These are phyloP conservation scores for Tothia fuscella DNA, from an alignment of 2,329 filamentous ascomycete genomes.

Conservation along the genomic window DNA sequence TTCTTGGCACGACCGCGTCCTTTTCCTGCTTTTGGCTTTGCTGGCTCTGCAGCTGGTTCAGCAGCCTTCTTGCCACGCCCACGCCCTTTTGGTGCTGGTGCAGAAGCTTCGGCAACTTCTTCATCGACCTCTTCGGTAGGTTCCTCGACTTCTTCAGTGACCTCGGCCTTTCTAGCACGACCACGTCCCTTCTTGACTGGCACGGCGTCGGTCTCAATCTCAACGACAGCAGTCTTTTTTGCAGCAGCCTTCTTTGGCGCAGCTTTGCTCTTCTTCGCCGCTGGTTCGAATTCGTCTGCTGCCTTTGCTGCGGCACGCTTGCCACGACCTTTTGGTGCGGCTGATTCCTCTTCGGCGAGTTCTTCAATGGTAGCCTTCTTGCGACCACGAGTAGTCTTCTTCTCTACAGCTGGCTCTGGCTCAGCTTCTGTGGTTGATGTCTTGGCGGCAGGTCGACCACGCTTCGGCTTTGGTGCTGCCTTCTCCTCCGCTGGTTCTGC, in stretches of 20 bases:
- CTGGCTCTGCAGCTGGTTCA: not conserved
- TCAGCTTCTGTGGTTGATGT: not conserved
- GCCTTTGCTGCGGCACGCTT: not conserved
- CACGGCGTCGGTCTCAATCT: not conserved
- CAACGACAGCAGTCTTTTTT: not conserved
- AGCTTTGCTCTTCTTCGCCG: not conserved
- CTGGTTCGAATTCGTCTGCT: not conserved
- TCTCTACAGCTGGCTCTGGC: constrained; percentile 5
- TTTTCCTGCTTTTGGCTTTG: not conserved
- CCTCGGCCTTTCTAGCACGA: constrained; percentile 1
- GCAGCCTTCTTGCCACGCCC: not conserved
- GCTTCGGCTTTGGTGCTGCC: constrained; percentile 2
- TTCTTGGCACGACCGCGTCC: not conserved
- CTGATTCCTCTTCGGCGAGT: not conserved
- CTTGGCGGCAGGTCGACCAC: not conserved
- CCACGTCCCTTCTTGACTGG: constrained; percentile 4
- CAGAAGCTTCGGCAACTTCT: not conserved
- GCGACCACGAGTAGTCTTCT: not conserved
- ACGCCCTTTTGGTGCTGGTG: not conserved
- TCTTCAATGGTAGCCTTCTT: constrained; percentile 4
- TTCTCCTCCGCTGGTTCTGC: constrained; percentile 10
- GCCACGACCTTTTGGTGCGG: not conserved
- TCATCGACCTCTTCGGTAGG: not conserved
- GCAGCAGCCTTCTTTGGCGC: not conserved
- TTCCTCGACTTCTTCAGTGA: not conserved